phyloP scores from a whole-genome alignment of 352 stramenopile genomes.

The Phytophthora sp. region DNA sequence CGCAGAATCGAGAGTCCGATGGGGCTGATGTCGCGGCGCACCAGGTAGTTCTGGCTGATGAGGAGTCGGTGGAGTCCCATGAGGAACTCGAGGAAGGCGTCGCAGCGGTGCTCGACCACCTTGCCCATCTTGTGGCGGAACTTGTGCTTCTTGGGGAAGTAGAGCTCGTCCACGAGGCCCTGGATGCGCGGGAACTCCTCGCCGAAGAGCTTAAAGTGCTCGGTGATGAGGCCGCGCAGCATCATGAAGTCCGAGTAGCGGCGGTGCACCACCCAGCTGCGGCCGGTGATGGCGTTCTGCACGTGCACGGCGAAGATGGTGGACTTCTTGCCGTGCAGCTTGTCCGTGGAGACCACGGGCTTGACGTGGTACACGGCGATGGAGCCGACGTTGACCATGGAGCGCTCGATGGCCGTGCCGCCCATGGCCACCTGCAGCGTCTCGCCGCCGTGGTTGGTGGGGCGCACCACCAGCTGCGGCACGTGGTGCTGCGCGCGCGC shows the following conservation, averaged over 20 bases:
- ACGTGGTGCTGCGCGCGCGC: conserved; percentile 29
- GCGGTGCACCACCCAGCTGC: conserved; percentile 76
- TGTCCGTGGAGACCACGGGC: conserved; percentile 39
- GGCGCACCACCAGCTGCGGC: conserved; percentile 51
- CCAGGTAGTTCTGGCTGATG: conserved; percentile 64
- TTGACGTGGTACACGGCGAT: conserved; percentile 70
- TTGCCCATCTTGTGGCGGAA: conserved; percentile 58
- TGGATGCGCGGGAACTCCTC: conserved; percentile 59
- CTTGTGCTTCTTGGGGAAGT: conserved; percentile 77
- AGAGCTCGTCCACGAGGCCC: conserved; percentile 52
- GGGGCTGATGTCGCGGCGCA: conserved; percentile 59
- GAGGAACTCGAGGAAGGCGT: conserved; percentile 72
- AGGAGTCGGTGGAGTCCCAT: conserved; percentile 66
- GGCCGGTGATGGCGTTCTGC: conserved; percentile 75
- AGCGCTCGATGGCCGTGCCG: conserved; percentile 66
- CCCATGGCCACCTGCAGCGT: conserved; percentile 56
- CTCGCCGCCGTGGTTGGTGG: conserved; percentile 35
- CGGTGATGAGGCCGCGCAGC: conserved; percentile 53
- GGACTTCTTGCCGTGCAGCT: conserved; percentile 43
- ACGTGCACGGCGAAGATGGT: conserved; percentile 70
- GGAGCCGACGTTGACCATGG: conserved; percentile 63
- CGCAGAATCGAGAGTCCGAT: conserved; percentile 71
- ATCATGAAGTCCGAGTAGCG: conserved; percentile 70
- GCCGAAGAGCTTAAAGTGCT: conserved; percentile 62
- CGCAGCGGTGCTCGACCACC: conserved; percentile 64